Percentiles rank a stretch among this genome's conserved stretches.
Conservation (phyloP, 2,329 filamentous ascomycete genomes). For the Domatiomyces globalis region DNA sequence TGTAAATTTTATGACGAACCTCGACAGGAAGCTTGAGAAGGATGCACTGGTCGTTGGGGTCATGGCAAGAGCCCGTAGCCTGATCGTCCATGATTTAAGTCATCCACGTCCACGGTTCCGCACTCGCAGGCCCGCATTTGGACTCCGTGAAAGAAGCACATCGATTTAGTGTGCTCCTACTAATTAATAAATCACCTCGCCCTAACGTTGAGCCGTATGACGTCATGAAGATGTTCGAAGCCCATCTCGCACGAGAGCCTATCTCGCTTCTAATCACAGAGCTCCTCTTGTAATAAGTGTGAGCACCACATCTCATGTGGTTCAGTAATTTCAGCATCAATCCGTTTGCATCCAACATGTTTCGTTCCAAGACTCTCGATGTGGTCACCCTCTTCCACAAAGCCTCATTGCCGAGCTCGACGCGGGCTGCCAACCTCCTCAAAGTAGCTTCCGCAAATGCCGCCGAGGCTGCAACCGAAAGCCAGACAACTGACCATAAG, state of each 20-base stretch:
- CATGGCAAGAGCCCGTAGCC: no score
- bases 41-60: no score
- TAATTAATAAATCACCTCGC: background rate
- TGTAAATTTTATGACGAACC: slow-evolving; percentile 11
- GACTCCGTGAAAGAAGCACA: background rate
- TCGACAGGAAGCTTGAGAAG: slow-evolving; percentile 3
- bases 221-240: background rate
- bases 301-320: background rate
- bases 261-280: no score
- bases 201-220: background rate
- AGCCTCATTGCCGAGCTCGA: slow-evolving; percentile 56
- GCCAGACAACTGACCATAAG: slow-evolving; percentile 56
- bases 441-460: slow-evolving; percentile 66
- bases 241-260: background rate
- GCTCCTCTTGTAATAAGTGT: background rate
- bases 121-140: no score
- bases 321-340: background rate
- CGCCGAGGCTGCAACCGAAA: slow-evolving; percentile 52
- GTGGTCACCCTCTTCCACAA: slow-evolving; percentile 95
- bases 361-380: slow-evolving; percentile 57
- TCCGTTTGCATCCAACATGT: slow-evolving; percentile 1
- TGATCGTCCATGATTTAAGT: no score
- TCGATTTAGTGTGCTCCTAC: background rate
- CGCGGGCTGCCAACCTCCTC: slow-evolving; percentile 58
- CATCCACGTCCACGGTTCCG: no score